phyloP scores from a whole-genome alignment of 1,284 basidiomycete genomes.

The Melanopsichium pennsylvanicum region DNA sequence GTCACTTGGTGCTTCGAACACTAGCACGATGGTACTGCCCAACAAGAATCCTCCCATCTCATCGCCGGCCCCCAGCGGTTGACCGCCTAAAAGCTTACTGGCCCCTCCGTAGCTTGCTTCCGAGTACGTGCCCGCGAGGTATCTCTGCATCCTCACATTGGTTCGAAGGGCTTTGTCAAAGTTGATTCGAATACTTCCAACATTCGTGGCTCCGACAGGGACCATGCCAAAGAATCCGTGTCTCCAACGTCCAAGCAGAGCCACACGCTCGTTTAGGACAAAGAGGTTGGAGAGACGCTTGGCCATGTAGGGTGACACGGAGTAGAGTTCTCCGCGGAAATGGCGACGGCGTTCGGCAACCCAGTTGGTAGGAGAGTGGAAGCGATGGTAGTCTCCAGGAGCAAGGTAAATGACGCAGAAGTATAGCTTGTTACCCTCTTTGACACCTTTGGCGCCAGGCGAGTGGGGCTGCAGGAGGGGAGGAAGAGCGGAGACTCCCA shows the following conservation, averaged over 20 bases:
- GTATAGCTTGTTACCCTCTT: constrained; percentile 79
- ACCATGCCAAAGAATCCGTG: constrained; percentile 97
- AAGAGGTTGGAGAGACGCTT: constrained; percentile 90
- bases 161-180: constrained; percentile 80
- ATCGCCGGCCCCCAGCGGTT: constrained; percentile 84
- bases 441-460: constrained; percentile 45
- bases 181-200: constrained; percentile 94
- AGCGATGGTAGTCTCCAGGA: constrained; percentile 97
- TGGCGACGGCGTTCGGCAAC: constrained; percentile 94
- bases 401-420: constrained; percentile 97
- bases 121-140: constrained; percentile 78
- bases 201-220: constrained; percentile 97
- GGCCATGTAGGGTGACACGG: constrained; percentile 94
- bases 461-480: constrained; percentile 56
- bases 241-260: constrained; percentile 93
- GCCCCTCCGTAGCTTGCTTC: constrained; percentile 74
- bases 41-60: constrained; percentile 98
- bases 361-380: constrained; percentile 95
- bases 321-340: constrained; percentile 96
- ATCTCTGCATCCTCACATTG: constrained; percentile 55
- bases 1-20: constrained; percentile 89
- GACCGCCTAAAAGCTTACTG: constrained; percentile 77
- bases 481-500: constrained; percentile 60
- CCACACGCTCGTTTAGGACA: constrained; percentile 95
- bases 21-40: constrained; percentile 93